phyloP scores from a whole-genome alignment of 306 rosid species.

The Acacia crassicarpa region DNA sequence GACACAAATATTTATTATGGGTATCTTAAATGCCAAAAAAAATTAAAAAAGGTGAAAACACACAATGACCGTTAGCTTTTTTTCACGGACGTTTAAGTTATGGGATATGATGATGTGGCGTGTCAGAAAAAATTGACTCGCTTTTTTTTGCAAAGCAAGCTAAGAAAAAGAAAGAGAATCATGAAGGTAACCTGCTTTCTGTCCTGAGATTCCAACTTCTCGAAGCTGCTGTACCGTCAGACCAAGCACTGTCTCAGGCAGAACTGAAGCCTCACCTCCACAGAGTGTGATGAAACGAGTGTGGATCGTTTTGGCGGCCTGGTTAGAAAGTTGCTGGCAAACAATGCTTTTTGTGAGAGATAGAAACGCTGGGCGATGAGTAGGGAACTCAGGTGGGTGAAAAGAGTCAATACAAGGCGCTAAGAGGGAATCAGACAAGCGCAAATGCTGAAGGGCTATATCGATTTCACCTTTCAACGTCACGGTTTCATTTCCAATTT shows the following conservation, averaged over 20 bases:
- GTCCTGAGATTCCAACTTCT: constrained; percentile 64
- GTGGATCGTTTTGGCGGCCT: constrained; percentile 63
- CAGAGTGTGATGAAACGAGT: constrained; percentile 63
- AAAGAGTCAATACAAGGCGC: constrained; percentile 46
- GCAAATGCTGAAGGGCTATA: constrained; percentile 60
- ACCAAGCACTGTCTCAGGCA: constrained; percentile 45
- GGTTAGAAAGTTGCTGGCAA: constrained; percentile 69
- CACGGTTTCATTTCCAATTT: not conserved
- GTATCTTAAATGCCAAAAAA: too few species aligned
- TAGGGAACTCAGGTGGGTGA: constrained; percentile 38
- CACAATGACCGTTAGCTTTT: too few species aligned
- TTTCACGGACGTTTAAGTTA: too few species aligned
- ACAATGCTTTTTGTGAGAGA: constrained; percentile 61
- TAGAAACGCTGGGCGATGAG: constrained; percentile 48
- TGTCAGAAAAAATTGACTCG: too few species aligned
- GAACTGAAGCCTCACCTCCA: constrained; percentile 52
- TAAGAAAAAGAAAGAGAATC: constrained; percentile 23
- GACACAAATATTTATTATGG: too few species aligned
- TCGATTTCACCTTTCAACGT: constrained; percentile 41
- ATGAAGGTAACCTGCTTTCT: constrained; percentile 68
- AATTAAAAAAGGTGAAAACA: too few species aligned
- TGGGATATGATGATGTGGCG: too few species aligned
- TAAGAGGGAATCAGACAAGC: constrained; percentile 53
- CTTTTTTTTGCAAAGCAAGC: too few species aligned
- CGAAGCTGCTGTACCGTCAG: constrained; percentile 62